Evolutionary conservation across 495 filamentous ascomycete species (phyloP).

Genomic region (Diplogelasinospora grovesii): DNA sequence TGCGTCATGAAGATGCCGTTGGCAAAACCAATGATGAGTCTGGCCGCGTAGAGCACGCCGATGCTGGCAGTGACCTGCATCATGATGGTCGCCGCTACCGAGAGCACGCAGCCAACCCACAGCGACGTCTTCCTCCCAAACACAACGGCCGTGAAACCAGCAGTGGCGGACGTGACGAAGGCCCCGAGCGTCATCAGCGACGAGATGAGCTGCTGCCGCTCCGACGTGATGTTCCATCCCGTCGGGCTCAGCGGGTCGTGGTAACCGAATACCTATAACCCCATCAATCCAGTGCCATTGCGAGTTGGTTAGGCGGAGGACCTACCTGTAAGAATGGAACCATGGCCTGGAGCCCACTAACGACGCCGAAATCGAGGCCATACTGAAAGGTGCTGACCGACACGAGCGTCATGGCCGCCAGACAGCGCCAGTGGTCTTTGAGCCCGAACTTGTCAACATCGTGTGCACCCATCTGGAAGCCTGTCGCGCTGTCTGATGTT

Average conservation of each 20-base stretch:
- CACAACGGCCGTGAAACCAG: conserved; percentile 39
- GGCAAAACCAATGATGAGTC: conserved; percentile 44
- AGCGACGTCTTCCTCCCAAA: conserved; percentile 40
- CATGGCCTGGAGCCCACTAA: conserved; percentile 54
- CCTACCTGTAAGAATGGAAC: conserved; percentile 44
- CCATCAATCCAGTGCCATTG: too few relatives aligned
- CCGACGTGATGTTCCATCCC: neutral
- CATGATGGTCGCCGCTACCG: conserved; percentile 38
- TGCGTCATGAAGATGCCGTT: conserved; percentile 50
- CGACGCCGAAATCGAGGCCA: conserved; percentile 51
- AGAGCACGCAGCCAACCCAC: conserved; percentile 39
- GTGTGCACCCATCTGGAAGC: neutral
- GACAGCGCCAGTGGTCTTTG: conserved; percentile 27
- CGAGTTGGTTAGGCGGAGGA: too few relatives aligned
- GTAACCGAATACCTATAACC: conserved; percentile 13
- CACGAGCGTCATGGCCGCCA: conserved; percentile 35
- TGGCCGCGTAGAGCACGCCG: conserved; percentile 42
- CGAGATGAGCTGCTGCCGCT: conserved; percentile 44
- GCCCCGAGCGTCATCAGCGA: conserved; percentile 50
- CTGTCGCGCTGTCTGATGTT: too few relatives aligned
- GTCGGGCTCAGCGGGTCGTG: neutral
- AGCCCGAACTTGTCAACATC: conserved; percentile 3
- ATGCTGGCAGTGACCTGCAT: conserved; percentile 45
- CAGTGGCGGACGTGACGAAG: conserved; percentile 42
- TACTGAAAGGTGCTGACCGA: conserved; percentile 51